A percentile compares a stretch with the other conserved stretches of the same genome.
These are phyloP conservation scores for Aphanomyces stellatus DNA, from an alignment of 352 stramenopile genomes.

Conservation along the genomic window DNA sequence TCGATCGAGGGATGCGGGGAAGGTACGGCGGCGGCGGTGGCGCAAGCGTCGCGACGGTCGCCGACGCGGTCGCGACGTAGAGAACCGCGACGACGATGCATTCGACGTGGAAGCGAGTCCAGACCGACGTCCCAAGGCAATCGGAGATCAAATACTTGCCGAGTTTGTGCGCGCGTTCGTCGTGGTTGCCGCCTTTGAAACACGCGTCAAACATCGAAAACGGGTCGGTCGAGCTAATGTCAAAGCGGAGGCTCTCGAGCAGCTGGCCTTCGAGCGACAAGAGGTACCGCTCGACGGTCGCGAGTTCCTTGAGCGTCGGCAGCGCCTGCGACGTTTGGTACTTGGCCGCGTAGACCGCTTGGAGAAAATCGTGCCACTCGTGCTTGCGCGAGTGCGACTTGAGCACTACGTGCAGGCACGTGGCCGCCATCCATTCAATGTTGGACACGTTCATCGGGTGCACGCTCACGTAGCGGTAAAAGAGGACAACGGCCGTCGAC, in stretches of 20 bases:
- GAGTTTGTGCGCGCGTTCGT: slow-evolving; percentile 22
- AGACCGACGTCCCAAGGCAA: slow-evolving; percentile 17
- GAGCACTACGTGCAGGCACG: slow-evolving; percentile 66
- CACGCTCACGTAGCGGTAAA: slow-evolving; percentile 75
- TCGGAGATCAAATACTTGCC: slow-evolving; percentile 29
- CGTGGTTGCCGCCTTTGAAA: slow-evolving; percentile 1
- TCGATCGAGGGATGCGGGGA: background rate
- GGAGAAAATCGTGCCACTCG: slow-evolving; percentile 52
- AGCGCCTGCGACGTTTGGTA: slow-evolving; percentile 22
- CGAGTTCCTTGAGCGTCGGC: slow-evolving; percentile 30
- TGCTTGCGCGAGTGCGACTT: slow-evolving; percentile 60
- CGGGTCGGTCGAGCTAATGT: slow-evolving; percentile 58
- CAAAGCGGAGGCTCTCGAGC: slow-evolving; percentile 66
- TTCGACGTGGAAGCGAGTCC: slow-evolving; percentile 7
- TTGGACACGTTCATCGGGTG: slow-evolving; percentile 53
- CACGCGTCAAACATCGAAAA: slow-evolving; percentile 45
- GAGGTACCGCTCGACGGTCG: slow-evolving; percentile 43
- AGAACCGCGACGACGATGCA: slow-evolving; percentile 3
- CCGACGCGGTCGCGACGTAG: background rate
- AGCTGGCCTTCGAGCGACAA: slow-evolving; percentile 49
- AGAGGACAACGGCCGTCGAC: slow-evolving; percentile 60
- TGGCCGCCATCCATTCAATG: slow-evolving; percentile 53
- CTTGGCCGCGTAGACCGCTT: slow-evolving; percentile 59
- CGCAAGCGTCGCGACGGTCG: too few species aligned
- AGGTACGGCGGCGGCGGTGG: background rate